A percentile compares a stretch with the other conserved stretches of the same genome.
These are phyloP conservation scores for Phytophthora tubulina DNA, from an alignment of 352 stramenopile genomes.

Conservation along the genomic window DNA sequence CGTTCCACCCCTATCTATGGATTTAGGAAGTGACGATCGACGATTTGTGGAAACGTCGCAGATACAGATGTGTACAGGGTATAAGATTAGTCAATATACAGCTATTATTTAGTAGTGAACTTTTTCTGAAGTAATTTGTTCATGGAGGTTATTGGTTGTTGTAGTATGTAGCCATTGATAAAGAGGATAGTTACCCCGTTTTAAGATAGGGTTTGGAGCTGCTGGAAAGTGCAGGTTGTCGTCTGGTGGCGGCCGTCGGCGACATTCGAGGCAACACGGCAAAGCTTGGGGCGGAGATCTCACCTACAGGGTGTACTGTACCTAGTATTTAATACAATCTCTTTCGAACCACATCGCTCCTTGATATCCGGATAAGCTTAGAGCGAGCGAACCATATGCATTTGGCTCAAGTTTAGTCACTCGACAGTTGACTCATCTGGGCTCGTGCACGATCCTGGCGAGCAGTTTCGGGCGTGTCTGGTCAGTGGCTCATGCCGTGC, in stretches of 20 bases:
- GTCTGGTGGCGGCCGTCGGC: neutral
- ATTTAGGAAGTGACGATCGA: neutral
- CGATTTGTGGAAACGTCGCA: neutral
- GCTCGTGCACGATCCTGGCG: constrained; percentile 7
- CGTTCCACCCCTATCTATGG: constrained; percentile 7
- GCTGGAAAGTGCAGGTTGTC: neutral
- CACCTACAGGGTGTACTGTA: too few species aligned
- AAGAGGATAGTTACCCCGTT: neutral
- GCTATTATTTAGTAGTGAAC: neutral
- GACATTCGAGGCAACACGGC: neutral
- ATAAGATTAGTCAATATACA: neutral
- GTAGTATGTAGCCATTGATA: constrained; percentile 1
- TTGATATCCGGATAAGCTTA: neutral
- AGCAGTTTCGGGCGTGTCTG: constrained; percentile 10
- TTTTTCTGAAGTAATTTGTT: neutral
- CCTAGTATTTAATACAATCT: neutral
- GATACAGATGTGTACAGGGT: neutral
- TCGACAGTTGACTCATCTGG: too few species aligned
- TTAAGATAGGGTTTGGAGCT: neutral
- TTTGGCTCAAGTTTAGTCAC: too few species aligned
- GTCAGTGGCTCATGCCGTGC: constrained; percentile 5
- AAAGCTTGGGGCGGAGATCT: neutral
- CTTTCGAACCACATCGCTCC: neutral
- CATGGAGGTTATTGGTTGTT: neutral
- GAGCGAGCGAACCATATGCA: too few species aligned